These are phyloP conservation scores for Ceratocystis eucalypticola DNA, from an alignment of 2,329 filamentous ascomycete species.

Conservation along the genomic window DNA sequence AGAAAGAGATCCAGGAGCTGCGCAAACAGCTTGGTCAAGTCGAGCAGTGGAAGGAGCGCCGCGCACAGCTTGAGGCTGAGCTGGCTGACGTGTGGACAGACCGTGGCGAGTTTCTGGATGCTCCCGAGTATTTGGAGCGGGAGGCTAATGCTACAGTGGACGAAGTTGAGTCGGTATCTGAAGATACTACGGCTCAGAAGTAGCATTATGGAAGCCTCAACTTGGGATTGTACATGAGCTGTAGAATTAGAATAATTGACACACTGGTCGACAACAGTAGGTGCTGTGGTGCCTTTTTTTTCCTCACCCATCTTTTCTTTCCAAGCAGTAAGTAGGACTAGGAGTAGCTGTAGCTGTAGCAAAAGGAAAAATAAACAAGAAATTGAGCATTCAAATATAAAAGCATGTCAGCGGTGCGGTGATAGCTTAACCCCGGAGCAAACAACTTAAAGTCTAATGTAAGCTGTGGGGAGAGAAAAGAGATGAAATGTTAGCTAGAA, in stretches of 20 bases:
- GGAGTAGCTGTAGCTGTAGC: too few relatives aligned
- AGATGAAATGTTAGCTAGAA: neutral
- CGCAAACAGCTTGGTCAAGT: conserved; percentile 68
- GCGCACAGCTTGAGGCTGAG: conserved; percentile 70
- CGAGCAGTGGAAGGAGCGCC: conserved; percentile 66
- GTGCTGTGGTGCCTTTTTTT: too few relatives aligned
- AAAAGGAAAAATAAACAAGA: neutral
- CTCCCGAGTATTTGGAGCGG: conserved; percentile 33
- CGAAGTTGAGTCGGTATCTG: neutral
- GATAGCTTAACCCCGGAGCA: neutral
- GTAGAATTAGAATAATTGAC: neutral
- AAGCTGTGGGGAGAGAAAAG: neutral
- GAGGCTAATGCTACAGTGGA: conserved; percentile 16
- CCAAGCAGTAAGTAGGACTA: too few relatives aligned
- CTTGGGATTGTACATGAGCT: neutral
- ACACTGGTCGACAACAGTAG: too few relatives aligned
- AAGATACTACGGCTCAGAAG: neutral
- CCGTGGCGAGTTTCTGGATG: conserved; percentile 34
- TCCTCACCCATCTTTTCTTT: too few relatives aligned
- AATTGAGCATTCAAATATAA: neutral
- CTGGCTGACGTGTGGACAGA: conserved; percentile 51
- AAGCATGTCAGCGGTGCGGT: neutral
- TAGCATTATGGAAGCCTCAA: neutral
- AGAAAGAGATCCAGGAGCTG: conserved; percentile 78
- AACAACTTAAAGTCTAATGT: neutral